A percentile compares a stretch with the other conserved stretches of the same genome.
Conservation (phyloP, 768 basidiomycete species). For the Fibroporia radiculosa region DNA sequence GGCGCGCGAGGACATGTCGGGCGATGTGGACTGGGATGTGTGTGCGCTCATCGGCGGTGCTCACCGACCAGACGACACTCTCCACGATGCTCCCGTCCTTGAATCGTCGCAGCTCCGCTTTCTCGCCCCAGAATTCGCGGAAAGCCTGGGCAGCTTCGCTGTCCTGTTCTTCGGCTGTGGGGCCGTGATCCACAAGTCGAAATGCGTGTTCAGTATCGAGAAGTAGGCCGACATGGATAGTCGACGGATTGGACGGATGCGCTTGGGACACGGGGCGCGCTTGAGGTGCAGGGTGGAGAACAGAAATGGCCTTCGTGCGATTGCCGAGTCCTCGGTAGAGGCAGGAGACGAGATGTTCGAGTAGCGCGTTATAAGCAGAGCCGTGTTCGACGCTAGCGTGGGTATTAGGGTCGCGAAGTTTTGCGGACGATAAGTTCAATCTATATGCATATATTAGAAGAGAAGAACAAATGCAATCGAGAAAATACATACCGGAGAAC, state of each 20-base stretch:
- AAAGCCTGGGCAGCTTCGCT: conserved; percentile 48
- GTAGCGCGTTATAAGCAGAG: conserved; percentile 45
- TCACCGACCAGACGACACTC: conserved; percentile 95
- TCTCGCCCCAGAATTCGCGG: conserved; percentile 84
- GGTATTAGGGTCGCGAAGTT: conserved; percentile 34
- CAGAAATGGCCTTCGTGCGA: conserved; percentile 55
- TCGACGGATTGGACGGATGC: conserved; percentile 40
- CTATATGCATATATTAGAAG: conserved; percentile 26
- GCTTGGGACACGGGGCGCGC: conserved; percentile 45
- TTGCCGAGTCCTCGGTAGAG: conserved; percentile 66
- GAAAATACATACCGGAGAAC: conserved; percentile 45
- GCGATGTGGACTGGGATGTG: conserved; percentile 73
- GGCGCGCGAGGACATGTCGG: conserved; percentile 61
- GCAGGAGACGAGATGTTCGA: conserved; percentile 41
- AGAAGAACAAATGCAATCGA: background rate
- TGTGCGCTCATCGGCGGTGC: conserved; percentile 69
- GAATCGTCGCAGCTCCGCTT: conserved; percentile 89
- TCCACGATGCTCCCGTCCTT: conserved; percentile 91
- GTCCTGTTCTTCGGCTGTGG: conserved; percentile 58
- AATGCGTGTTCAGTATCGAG: conserved; percentile 67
- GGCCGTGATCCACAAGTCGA: conserved; percentile 89
- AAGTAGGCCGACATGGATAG: conserved; percentile 67
- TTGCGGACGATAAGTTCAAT: conserved; percentile 45
- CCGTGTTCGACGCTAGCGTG: conserved; percentile 51
- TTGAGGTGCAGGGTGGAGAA: conserved; percentile 46